Percentiles rank a stretch among this genome's conserved stretches.
Evolutionary conservation across 345 rosid genomes (phyloP).

Genomic region (Crucihimalaya himalaica): DNA sequence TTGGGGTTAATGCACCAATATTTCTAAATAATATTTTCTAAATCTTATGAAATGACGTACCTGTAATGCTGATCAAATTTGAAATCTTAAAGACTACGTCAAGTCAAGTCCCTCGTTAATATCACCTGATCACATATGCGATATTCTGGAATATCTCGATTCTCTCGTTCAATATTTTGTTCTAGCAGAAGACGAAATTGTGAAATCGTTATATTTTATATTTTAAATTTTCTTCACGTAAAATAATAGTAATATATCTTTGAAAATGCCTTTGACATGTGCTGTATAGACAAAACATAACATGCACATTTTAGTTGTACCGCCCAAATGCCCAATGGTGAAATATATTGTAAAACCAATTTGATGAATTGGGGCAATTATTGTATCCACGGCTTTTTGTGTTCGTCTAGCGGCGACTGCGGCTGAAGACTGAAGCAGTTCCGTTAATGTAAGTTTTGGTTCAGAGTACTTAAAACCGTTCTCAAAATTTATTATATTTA

Average conservation of each 20-base stretch:
- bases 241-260: too few relatives aligned
- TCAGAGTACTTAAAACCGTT: background rate
- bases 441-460: background rate
- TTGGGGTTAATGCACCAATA: background rate
- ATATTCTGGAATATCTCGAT: background rate
- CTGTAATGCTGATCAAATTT: background rate
- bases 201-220: background rate
- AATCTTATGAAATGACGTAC: slow-evolving; percentile 8
- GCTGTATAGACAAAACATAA: too few relatives aligned
- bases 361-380: background rate
- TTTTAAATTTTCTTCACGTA: too few relatives aligned
- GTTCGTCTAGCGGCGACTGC: background rate
- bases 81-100: background rate
- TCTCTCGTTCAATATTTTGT: background rate
- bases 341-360: background rate
- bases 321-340: background rate
- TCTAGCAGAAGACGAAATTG: background rate
- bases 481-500: background rate
- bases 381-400: background rate
- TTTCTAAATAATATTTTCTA: background rate
- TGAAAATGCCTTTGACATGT: too few relatives aligned
- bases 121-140: background rate
- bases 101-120: background rate
- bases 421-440: background rate
- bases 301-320: background rate